Base-by-base conservation (phyloP, 129 eudicot species). In the Pseudognaphalium luteoalbum region DNA sequence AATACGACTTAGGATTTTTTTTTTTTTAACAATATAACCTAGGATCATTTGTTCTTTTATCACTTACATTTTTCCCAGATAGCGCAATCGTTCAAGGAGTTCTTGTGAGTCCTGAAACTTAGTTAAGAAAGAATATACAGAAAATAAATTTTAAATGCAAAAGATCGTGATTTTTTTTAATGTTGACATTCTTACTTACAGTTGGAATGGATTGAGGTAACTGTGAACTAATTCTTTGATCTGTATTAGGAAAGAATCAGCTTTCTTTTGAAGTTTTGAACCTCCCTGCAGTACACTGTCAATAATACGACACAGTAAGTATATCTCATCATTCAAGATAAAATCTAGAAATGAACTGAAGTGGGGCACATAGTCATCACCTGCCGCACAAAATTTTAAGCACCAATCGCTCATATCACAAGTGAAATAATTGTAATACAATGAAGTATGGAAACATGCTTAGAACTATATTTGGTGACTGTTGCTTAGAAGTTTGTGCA, bases 221-320 rank as follows among this genome's bases (percentile, higher is more conserved):
- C 22, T 73, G 39, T 60, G 30, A 72, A 85, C 54, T 29, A 76
- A 72, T 75, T 69, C 87, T 80, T 72, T 85, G 20, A 80, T 42
- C 39, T 75, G 87, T 70, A 68, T 72, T 22, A 72, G 42, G 73
- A 85, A 29, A 37, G 88, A 58, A 66, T 87, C 88, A 52, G 58
- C 79, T 80, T 79, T 85, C 71, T 78, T 82, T 41, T 73, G 60
- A 72, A 76, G 80, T 69, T 78, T 75, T 35, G 74, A 32, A 76
- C 81, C 82, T 62, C 76, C 81, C 79, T 81, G 96, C 86, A 83
- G 82, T 69, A 85, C 56, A 86, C 96, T 90, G 81, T 76, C 71
- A 50, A 82, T 59, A 80, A 89, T 33, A 71, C 21, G 1, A 73
- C 37, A 73, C 63, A 73, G 66, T 80, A 80, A 80, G 70, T 56